Base-by-base conservation (phyloP, 345 rosid species). In the Combretum micranthum region DNA sequence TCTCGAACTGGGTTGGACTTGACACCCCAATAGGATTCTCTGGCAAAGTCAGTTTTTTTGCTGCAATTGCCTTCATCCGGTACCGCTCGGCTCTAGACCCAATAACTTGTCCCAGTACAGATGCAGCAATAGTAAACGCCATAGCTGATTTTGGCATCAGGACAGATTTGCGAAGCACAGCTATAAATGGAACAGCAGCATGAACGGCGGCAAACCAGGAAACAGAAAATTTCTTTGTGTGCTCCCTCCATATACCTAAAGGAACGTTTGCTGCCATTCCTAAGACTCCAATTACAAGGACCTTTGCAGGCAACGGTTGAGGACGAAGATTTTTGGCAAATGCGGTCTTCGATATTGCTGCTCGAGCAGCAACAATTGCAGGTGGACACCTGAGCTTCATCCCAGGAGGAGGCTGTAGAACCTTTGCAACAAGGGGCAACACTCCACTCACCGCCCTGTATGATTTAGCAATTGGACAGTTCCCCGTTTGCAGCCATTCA, bases 251-350 rank as follows among this genome's bases (percentile, higher is more conserved):
- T 50, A 93, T 68, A 20, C 99, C 99, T 42, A 88, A 63, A 14
- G 99, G 97, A 52, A 93, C 83, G 64, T 93, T 89, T 32, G 83
- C 81, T 3, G 99, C 99, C 99, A 93, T 86, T 56, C 99, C 99
- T 48, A 93, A 37, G 81, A 93, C 64, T 56, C 97, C 97, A 15
- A 93, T 86, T 58, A 72, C 94, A 37, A 92, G 75, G 47, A 92
- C 57, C 72, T 92, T 92, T 37, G 86, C 57, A 3, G 99, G 90
- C 64, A 93, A 68, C 49, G 96, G 79, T 64, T 93, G 97, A 7
- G 99, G 99, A n/a, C 99, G 81, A 47, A 89, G 89, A 67, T 83
- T 93, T 83, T 84, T 93, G 2, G 94, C 94, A 10, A 89, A 87
- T 15, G 97, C 85, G 22, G 99, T 93, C 67, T 63, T 70, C 16